Evolutionary conservation across 371 early-diverging fungal species (phyloP), one percentile per base, ranked within the genome.

Genomic region (Mucor mucedo): DNA sequence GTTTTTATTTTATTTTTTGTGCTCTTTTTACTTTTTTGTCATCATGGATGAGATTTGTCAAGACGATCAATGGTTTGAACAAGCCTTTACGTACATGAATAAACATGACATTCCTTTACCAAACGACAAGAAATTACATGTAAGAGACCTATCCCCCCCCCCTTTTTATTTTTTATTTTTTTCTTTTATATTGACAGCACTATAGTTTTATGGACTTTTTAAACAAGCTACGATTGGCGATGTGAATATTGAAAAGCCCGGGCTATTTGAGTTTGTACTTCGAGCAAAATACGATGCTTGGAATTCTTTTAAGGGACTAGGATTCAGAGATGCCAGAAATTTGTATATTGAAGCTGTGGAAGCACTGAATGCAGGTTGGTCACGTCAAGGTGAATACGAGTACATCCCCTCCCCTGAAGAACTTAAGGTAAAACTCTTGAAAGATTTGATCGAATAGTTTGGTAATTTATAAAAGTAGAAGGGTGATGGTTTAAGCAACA

Each of bases 281-380:
- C 73, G 83, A 14, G 83, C 83, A 1, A 82, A 82, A 42, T 82
- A 80, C 77, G 80, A 82, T 61, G 83, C 83, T 3, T 82, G 83
- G 83, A 63, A 82, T 21, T 47, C 45, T 1, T 44, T 66, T 28
- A 60, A 68, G 32, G 78, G 78, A 8, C 62, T 76, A 60, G 33
- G 66, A 3, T 49, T 52, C 10, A 45, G 58, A n/a, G 69, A 71
- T 13, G 77, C 80, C 4, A 68, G 70, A 44, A 68, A 68, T 42
- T 47, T 16, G 2, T 82, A 82, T 49, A 71, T 82, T 33, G 66
- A 71, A 5, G 40, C 59, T 10, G 77, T 79, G 14, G 79, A 77
- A 44, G 52, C 55, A 3, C 58, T 82, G 8, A 57, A 74, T 1
- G 72, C 77, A 4, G 79, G 82, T 5, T 79, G 79, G 79, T 72